These are phyloP conservation scores for Helotiales sp. DNA, from an alignment of 2,329 filamentous ascomycete genomes.

Conservation along the genomic window DNA sequence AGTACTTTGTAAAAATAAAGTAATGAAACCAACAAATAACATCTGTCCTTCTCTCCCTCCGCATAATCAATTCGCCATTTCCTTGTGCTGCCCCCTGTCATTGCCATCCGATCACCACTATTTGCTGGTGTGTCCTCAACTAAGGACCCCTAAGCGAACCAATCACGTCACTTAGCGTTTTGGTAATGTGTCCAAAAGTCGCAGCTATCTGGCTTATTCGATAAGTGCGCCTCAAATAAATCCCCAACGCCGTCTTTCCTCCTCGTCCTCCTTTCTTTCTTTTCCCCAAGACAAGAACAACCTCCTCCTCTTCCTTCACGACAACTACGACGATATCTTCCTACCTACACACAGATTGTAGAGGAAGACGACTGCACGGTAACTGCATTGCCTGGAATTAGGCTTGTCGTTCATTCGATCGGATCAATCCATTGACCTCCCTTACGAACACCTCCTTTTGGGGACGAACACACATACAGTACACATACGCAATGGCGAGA, in stretches of 20 bases:
- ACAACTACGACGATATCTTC: not conserved
- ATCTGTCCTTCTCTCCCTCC: not conserved
- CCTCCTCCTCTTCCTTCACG: not conserved
- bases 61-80: not conserved
- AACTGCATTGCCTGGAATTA: not conserved
- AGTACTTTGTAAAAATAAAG: too few species aligned
- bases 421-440: not conserved
- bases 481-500: not conserved
- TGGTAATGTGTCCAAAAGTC: conserved; percentile 13
- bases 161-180: not conserved
- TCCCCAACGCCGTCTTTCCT: not conserved
- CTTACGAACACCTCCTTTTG: not conserved
- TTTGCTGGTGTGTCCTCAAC: conserved; percentile 6
- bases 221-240: conserved; percentile 5
- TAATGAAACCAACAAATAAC: not conserved
- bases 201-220: conserved; percentile 10
- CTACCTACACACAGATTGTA: not conserved
- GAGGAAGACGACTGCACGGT: conserved; percentile 4
- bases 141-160: not conserved
- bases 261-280: not conserved
- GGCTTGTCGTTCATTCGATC: not conserved
- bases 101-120: not conserved
- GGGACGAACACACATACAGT: not conserved
- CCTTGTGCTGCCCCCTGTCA: not conserved
- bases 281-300: not conserved